Base-by-base conservation (phyloP, 1,284 basidiomycete genomes). In the Leccinum cinnamomeum region DNA sequence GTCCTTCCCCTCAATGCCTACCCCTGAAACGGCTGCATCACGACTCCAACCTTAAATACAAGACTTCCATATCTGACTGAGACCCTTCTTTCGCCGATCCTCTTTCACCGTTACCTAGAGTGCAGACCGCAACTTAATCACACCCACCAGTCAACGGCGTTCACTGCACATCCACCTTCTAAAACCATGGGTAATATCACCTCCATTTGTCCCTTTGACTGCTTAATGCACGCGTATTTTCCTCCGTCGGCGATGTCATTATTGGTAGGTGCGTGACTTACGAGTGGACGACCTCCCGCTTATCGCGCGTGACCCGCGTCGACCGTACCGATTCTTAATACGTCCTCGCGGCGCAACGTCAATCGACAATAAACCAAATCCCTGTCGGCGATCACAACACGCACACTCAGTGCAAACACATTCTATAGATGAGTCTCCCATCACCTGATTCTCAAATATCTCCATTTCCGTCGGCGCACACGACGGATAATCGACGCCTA, bases 321-420 rank as follows among this genome's bases (percentile, higher is more conserved):
- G 5, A 41, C 37, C 41, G 46, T 54, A 50, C 51, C 58, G 48
- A 64, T 50, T 53, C 65, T 62, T 60, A 11, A 0, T 33, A 57
- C 67, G 55, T 70, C 56, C 56, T 62, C 57, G 16, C 56, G 48
- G 37, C n/a, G 18, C 39, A 59, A 50, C 58, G 44, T 44, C 33
- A 16, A 35, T 33, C 28, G 30, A 44, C 55, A 28, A 33, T 39
- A 12, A n/a, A 57, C 53, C 28, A 37, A 20, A 58, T 60, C 56
- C 30, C 54, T 59, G 58, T 57, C 67, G 62, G 65, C 55, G 69
- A 71, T 68, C 67, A 68, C 58, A 59, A 68, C 69, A 67, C 62
- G 62, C 69, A 44, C 58, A 20, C 65, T 41, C 35, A 3, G 30
- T 14, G 53, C 64, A 58, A 53, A 25, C 41, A 7, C n/a, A 37